Percentiles rank a stretch among this genome's conserved stretches.
These are phyloP conservation scores for Taphrina sp. DNA, from an alignment of 1,139 yeast genomes.

Conservation along the genomic window DNA sequence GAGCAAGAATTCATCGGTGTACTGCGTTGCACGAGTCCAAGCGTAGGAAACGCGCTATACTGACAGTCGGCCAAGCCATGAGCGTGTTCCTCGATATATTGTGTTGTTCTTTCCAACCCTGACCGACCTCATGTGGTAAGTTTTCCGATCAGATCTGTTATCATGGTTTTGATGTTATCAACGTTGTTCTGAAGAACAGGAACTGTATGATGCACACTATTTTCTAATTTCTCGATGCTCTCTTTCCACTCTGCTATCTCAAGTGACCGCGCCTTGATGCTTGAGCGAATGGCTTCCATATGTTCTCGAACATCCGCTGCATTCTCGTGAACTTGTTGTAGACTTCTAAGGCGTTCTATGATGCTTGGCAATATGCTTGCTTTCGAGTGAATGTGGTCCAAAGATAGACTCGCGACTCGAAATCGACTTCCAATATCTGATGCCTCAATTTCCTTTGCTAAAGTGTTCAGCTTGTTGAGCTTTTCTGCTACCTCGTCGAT, in stretches of 20 bases:
- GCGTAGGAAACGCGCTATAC: too few species aligned
- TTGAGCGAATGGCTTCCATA: neutral
- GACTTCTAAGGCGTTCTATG: neutral
- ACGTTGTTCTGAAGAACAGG: too few species aligned
- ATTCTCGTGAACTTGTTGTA: conserved; percentile 7
- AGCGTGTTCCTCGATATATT: too few species aligned
- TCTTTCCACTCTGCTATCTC: conserved; percentile 5
- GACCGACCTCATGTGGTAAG: too few species aligned
- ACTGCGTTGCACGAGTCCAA: too few species aligned
- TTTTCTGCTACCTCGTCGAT: neutral
- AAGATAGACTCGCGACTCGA: neutral
- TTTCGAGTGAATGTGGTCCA: neutral
- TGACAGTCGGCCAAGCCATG: too few species aligned
- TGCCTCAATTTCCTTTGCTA: neutral
- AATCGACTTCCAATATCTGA: neutral
- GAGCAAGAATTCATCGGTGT: too few species aligned
- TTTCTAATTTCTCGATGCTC: neutral
- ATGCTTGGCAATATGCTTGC: neutral
- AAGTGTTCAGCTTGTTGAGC: neutral
- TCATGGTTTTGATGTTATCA: too few species aligned
- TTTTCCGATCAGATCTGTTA: too few species aligned
- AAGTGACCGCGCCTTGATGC: neutral
- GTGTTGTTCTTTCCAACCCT: too few species aligned
- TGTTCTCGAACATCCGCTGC: conserved; percentile 7
- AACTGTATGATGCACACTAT: neutral